Conservation (phyloP, 1,284 basidiomycete species). For the Spongiforma sp. region DNA sequence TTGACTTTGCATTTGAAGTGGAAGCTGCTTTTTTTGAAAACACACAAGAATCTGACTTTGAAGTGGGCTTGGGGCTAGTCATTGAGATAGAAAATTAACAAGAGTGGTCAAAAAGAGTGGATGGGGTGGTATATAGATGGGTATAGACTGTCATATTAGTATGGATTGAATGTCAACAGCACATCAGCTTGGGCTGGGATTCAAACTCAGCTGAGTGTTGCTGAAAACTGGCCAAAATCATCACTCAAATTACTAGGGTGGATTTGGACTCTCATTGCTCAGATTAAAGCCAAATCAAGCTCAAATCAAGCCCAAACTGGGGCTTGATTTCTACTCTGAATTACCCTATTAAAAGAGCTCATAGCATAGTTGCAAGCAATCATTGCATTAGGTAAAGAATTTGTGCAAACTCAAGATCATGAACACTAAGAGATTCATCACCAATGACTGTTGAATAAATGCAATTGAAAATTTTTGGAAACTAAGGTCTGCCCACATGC, state of each 20-base stretch:
- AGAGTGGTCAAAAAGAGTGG: not conserved
- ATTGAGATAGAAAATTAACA: not conserved
- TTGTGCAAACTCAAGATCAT: slow-evolving; percentile 29
- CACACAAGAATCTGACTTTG: not conserved
- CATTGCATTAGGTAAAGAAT: slow-evolving; percentile 27
- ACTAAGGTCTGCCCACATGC: slow-evolving; percentile 14
- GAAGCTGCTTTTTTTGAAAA: not conserved
- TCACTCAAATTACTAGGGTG: too few relatives aligned
- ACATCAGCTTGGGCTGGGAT: too few relatives aligned
- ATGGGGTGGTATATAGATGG: too few relatives aligned
- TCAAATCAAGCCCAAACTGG: too few relatives aligned
- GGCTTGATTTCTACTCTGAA: too few relatives aligned
- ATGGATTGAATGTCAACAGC: too few relatives aligned
- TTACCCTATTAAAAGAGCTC: slow-evolving; percentile 6
- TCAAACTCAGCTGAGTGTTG: too few relatives aligned
- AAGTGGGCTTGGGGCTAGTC: not conserved
- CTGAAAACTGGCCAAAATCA: too few relatives aligned
- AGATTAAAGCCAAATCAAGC: too few relatives aligned
- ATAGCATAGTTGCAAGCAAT: slow-evolving; percentile 36
- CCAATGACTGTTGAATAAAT: slow-evolving; percentile 36
- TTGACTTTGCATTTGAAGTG: not conserved
- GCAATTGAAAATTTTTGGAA: slow-evolving; percentile 28
- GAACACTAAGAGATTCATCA: slow-evolving; percentile 29
- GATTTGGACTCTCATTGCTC: too few relatives aligned
- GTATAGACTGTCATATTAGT: too few relatives aligned